A percentile compares a stretch with the other conserved stretches of the same genome.
Evolutionary conservation across 75 land plant species (phyloP).

Genomic region (Cunninghamia lanceolata): DNA sequence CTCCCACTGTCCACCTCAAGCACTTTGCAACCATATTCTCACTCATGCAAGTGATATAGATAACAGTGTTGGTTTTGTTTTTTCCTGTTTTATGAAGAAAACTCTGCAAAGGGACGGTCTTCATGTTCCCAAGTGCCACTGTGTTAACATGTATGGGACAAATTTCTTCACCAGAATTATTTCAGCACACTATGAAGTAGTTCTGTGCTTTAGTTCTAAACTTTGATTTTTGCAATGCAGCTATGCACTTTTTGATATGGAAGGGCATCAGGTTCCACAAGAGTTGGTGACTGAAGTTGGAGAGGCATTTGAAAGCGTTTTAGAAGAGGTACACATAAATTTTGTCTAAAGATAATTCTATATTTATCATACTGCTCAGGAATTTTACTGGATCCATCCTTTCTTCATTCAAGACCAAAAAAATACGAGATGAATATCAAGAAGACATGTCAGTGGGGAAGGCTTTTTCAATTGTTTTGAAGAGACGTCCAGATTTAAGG

Average conservation of each 20-base stretch:
- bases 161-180: constrained; percentile 1
- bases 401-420: constrained; percentile 26
- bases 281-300: constrained; percentile 39
- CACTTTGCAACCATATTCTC: constrained; percentile 5
- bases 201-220: not conserved
- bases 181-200: not conserved
- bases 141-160: constrained; percentile 3
- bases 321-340: constrained; percentile 32
- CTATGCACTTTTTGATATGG: constrained; percentile 52
- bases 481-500: constrained; percentile 48
- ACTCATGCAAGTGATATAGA: constrained; percentile 1
- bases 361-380: not conserved
- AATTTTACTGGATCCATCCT: constrained; percentile 8
- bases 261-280: constrained; percentile 48
- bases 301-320: constrained; percentile 32
- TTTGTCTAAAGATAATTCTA: not conserved
- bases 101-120: constrained; percentile 3
- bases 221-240: constrained; percentile 17
- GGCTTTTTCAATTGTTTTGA: constrained; percentile 35
- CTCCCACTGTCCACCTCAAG: not conserved
- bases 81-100: constrained; percentile 11
- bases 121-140: constrained; percentile 6
- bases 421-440: constrained; percentile 23
- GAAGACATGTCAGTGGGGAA: constrained; percentile 38
- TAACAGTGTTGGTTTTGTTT: not conserved